These are phyloP conservation scores for Aurantiochytrium sp. DNA, from an alignment of 108 stramenopile genomes.

Conservation along the genomic window DNA sequence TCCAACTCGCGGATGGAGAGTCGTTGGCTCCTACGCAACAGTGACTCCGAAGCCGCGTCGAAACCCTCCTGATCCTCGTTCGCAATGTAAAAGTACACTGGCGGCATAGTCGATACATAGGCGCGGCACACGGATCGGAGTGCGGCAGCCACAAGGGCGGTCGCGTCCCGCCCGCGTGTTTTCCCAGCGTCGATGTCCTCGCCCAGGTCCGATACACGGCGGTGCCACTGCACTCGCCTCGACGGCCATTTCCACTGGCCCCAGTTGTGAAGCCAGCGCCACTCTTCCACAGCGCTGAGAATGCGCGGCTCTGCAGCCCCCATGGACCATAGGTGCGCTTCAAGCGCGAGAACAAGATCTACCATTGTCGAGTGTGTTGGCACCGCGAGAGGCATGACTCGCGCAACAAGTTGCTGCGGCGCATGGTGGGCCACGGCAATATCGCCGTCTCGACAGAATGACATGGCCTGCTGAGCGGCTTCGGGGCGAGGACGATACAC, in stretches of 20 bases:
- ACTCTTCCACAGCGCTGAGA: neutral
- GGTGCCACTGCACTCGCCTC: neutral
- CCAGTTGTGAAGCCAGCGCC: neutral
- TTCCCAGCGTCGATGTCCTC: neutral
- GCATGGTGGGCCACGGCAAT: neutral
- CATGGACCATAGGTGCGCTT: neutral
- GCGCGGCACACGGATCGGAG: neutral
- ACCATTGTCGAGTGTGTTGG: neutral
- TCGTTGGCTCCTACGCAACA: neutral
- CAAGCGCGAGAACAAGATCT: neutral
- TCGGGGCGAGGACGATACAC: neutral
- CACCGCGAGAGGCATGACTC: neutral
- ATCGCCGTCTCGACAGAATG: neutral
- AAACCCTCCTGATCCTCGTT: neutral
- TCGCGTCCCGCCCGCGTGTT: neutral
- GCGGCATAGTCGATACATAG: neutral
- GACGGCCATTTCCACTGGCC: neutral
- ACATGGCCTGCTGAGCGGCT: neutral
- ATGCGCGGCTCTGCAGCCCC: conserved; percentile 18
- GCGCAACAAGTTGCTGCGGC: neutral
- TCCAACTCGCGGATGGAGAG: neutral
- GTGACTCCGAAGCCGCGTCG: neutral
- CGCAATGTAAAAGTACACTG: neutral
- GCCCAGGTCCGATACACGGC: neutral
- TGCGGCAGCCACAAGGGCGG: neutral